Conservation (phyloP, 345 rosid species). For the Physaria fendleri region DNA sequence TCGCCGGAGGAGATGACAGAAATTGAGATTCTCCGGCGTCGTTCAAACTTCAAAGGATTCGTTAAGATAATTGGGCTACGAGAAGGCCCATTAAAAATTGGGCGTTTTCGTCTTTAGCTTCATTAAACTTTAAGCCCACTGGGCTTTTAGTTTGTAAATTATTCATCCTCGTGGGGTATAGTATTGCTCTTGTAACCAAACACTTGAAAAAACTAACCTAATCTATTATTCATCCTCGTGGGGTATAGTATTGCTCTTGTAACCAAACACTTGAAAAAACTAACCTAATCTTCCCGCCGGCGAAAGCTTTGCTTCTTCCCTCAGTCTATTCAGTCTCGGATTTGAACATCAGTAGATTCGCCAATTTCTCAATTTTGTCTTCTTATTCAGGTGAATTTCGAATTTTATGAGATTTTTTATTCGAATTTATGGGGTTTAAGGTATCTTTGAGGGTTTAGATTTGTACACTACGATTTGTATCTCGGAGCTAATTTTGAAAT, state of each 20-base stretch:
- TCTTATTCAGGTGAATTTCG: conserved; percentile 12
- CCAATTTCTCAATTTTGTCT: neutral
- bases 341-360: neutral
- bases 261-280: no score
- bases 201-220: no score
- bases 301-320: conserved; percentile 15
- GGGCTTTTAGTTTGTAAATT: no score
- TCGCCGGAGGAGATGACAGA: neutral
- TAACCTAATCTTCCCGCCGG: conserved; percentile 34
- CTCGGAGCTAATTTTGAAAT: neutral
- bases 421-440: neutral
- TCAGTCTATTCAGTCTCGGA: neutral
- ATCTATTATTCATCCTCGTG: no score
- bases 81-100: no score
- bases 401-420: neutral
- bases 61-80: no score
- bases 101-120: no score
- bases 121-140: no score
- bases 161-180: no score
- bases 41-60: no score
- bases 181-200: no score
- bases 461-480: neutral
- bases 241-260: no score
- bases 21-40: neutral
- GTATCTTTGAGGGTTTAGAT: conserved; percentile 18